These are phyloP conservation scores for Candida sp. DNA, from an alignment of 1,139 yeast genomes.

Conservation along the genomic window DNA sequence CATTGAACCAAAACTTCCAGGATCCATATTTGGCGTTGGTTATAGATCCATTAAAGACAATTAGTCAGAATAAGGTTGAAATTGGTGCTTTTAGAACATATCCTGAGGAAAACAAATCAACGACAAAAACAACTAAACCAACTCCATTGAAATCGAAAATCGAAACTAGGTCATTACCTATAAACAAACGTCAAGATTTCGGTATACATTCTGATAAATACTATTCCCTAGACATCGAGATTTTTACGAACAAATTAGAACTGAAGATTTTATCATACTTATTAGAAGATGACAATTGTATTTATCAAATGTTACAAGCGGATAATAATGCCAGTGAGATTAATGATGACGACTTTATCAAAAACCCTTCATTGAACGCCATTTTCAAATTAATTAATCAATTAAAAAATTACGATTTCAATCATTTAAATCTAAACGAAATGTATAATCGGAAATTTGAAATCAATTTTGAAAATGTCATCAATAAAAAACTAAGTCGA, in stretches of 20 bases:
- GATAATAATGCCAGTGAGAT: background rate
- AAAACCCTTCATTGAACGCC: conserved; percentile 2
- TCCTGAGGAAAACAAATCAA: conserved; percentile 36
- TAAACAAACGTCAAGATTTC: conserved; percentile 53
- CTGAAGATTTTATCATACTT: conserved; percentile 36
- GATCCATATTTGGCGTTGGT: conserved; percentile 92
- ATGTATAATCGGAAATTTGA: conserved; percentile 12
- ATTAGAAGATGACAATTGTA: conserved; percentile 33
- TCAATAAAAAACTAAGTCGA: conserved; percentile 13
- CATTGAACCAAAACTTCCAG: conserved; percentile 80
- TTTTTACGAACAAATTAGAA: conserved; percentile 58
- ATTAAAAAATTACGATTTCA: conserved; percentile 3
- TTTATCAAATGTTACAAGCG: conserved; percentile 1
- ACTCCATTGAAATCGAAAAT: conserved; percentile 2
- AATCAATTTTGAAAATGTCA: conserved; percentile 16
- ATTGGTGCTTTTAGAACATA: conserved; percentile 91
- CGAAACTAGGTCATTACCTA: conserved; percentile 21
- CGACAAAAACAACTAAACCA: background rate
- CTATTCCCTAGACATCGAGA: conserved; percentile 64
- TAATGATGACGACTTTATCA: conserved; percentile 4
- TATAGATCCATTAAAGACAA: conserved; percentile 76
- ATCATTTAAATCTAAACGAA: conserved; percentile 2
- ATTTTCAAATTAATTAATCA: conserved; percentile 4
- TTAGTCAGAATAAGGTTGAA: conserved; percentile 64
- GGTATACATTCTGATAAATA: conserved; percentile 72